phyloP scores from a whole-genome alignment of 1,139 yeast genomes.

The Yamadazyma sp. region DNA sequence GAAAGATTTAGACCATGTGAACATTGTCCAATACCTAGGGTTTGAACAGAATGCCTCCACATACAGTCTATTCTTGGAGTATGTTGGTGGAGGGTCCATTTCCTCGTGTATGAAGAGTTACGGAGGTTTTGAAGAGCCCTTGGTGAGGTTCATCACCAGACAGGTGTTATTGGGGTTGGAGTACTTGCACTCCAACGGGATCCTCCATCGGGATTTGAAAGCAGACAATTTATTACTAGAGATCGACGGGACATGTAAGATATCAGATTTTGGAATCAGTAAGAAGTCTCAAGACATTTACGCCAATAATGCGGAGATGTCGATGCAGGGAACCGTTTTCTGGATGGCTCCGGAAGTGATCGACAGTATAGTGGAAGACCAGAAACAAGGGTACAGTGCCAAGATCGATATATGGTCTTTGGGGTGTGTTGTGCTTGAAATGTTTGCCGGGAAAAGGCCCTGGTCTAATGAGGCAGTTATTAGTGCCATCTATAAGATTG shows the following conservation, averaged over 20 bases:
- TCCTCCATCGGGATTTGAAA: constrained; percentile 91
- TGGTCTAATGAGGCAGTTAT: constrained; percentile 82
- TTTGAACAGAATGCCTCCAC: constrained; percentile 76
- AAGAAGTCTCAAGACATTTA: constrained; percentile 85
- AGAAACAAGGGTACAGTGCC: constrained; percentile 92
- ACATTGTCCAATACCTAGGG: constrained; percentile 94
- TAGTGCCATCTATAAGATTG: constrained; percentile 77
- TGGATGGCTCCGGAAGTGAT: constrained; percentile 99
- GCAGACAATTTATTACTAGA: constrained; percentile 92
- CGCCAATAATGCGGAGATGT: constrained; percentile 90
- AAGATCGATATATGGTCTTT: constrained; percentile 91
- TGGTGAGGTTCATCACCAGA: constrained; percentile 69
- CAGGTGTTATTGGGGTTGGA: constrained; percentile 85
- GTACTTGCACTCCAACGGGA: constrained; percentile 83
- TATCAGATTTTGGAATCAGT: constrained; percentile 96
- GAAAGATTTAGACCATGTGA: constrained; percentile 90
- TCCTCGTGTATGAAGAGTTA: constrained; percentile 81
- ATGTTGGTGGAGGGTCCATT: constrained; percentile 97
- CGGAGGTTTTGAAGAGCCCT: constrained; percentile 80
- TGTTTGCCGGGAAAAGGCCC: constrained; percentile 86
- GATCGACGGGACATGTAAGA: constrained; percentile 91
- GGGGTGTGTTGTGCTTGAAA: constrained; percentile 94
- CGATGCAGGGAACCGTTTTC: constrained; percentile 97
- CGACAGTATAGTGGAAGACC: constrained; percentile 70
- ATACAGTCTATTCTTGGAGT: constrained; percentile 86